Evolutionary conservation across 179 eudicot genomes (phyloP).

Genomic region (Silene noctiflora): DNA sequence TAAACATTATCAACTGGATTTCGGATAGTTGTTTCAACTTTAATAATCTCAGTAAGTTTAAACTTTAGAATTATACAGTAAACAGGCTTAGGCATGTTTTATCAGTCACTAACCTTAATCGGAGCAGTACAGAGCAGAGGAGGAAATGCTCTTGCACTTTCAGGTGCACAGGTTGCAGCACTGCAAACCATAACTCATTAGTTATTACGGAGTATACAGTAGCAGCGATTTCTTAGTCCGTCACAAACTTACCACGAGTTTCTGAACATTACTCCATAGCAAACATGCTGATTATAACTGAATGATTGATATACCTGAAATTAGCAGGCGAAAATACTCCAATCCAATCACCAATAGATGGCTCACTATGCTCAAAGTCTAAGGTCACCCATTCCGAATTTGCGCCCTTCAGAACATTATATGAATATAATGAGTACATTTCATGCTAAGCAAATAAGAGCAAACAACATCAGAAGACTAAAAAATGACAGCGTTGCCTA

Average conservation of each 20-base stretch:
- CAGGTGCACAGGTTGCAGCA: conserved; percentile 40
- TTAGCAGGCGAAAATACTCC: conserved; percentile 36
- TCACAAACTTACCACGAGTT: not conserved
- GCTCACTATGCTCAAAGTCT: conserved; percentile 1
- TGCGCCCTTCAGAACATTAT: not conserved
- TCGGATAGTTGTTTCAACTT: not conserved
- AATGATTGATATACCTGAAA: conserved; percentile 24
- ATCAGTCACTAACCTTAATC: conserved; percentile 45
- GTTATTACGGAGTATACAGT: no score
- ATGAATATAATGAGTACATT: not conserved
- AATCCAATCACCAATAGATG: conserved; percentile 31
- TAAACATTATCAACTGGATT: not conserved
- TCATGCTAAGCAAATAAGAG: no score
- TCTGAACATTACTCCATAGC: no score
- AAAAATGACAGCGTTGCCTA: not conserved
- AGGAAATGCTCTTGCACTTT: conserved; percentile 37
- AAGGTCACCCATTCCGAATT: not conserved
- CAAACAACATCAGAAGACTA: not conserved
- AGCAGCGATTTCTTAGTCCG: not conserved
- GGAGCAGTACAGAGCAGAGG: conserved; percentile 65
- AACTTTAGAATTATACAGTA: no score
- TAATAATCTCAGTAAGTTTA: not conserved
- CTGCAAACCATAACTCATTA: conserved; percentile 31
- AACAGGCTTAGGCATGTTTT: not conserved
- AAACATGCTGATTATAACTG: not conserved